These are phyloP conservation scores for Cercospora nicotianae DNA, from an alignment of 2,329 filamentous ascomycete species.

Conservation along the genomic window DNA sequence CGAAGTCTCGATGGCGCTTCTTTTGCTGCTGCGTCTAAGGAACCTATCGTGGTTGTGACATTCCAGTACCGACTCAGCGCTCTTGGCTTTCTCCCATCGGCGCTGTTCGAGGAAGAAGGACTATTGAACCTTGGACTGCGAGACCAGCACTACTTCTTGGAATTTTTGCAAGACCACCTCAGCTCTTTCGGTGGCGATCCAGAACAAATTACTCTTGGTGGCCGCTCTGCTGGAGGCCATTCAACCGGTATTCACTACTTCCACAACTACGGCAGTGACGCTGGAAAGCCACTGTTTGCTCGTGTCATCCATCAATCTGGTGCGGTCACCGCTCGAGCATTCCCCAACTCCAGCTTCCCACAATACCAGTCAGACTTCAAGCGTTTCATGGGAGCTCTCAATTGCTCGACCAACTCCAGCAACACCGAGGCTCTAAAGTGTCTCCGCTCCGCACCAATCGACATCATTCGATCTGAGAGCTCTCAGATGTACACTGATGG, in stretches of 20 bases:
- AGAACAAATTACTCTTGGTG: slow-evolving; percentile 28
- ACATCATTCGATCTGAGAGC: slow-evolving; percentile 16
- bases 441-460: slow-evolving; percentile 18
- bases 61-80: slow-evolving; percentile 65
- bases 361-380: slow-evolving; percentile 21
- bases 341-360: slow-evolving; percentile 29
- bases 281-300: slow-evolving; percentile 43
- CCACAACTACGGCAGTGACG: slow-evolving; percentile 40
- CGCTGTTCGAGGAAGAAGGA: slow-evolving; percentile 52
- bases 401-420: slow-evolving; percentile 14
- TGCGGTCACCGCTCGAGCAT: slow-evolving; percentile 48
- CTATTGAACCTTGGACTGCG: slow-evolving; percentile 47
- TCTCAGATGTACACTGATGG: slow-evolving; percentile 20
- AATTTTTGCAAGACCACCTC: slow-evolving; percentile 44
- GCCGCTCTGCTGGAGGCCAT: slow-evolving; percentile 60
- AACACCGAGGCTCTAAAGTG: slow-evolving; percentile 18
- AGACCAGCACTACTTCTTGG: slow-evolving; percentile 44
- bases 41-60: slow-evolving; percentile 57
- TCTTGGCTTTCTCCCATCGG: slow-evolving; percentile 65
- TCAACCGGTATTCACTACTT: slow-evolving; percentile 69
- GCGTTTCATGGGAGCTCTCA: slow-evolving; percentile 18
- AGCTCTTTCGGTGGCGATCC: slow-evolving; percentile 42
- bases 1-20: slow-evolving; percentile 62
- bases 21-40: slow-evolving; percentile 55
- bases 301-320: slow-evolving; percentile 50